phyloP scores from a whole-genome alignment of 2,329 filamentous ascomycete species.

The Leptosphaerulina australis region DNA sequence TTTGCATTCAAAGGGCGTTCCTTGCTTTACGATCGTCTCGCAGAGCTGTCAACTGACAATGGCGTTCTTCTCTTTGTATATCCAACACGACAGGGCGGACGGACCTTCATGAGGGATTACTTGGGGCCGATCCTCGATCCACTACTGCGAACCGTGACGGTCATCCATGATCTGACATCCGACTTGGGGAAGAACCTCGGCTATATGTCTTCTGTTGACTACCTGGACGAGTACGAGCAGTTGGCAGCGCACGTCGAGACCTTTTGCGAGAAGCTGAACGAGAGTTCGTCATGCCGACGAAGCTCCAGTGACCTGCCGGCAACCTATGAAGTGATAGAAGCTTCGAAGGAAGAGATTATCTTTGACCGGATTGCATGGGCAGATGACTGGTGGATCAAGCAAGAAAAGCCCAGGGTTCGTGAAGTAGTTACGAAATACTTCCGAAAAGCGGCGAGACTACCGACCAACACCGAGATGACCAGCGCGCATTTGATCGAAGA shows the following conservation, averaged over 20 bases:
- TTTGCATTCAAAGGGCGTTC: slow-evolving; percentile 61
- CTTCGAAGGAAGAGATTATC: slow-evolving; percentile 57
- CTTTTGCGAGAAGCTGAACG: slow-evolving; percentile 39
- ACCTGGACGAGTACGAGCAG: slow-evolving; percentile 61
- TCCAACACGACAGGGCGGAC: slow-evolving; percentile 63
- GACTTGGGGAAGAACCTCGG: slow-evolving; percentile 62
- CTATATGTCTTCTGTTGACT: slow-evolving; percentile 59
- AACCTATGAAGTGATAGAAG: slow-evolving; percentile 56
- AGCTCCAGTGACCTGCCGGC: slow-evolving; percentile 38
- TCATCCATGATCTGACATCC: slow-evolving; percentile 64
- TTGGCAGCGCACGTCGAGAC: slow-evolving; percentile 48
- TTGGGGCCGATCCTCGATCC: slow-evolving; percentile 67
- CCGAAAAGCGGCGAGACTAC: slow-evolving; percentile 52
- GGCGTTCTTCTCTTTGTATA: slow-evolving; percentile 68
- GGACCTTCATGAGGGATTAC: slow-evolving; percentile 64
- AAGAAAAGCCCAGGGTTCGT: slow-evolving; percentile 65
- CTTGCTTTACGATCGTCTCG: slow-evolving; percentile 64
- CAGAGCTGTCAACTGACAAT: slow-evolving; percentile 62
- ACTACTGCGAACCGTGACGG: slow-evolving; percentile 62
- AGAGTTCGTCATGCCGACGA: slow-evolving; percentile 40
- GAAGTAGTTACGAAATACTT: slow-evolving; percentile 56
- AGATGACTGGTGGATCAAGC: slow-evolving; percentile 67
- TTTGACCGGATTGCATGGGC: slow-evolving; percentile 63
- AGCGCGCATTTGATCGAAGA: slow-evolving; percentile 64
- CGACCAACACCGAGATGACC: slow-evolving; percentile 54